These are phyloP conservation scores for Leishmania tarentolae DNA, from an alignment of 208 protist genomes.

Conservation along the genomic window DNA sequence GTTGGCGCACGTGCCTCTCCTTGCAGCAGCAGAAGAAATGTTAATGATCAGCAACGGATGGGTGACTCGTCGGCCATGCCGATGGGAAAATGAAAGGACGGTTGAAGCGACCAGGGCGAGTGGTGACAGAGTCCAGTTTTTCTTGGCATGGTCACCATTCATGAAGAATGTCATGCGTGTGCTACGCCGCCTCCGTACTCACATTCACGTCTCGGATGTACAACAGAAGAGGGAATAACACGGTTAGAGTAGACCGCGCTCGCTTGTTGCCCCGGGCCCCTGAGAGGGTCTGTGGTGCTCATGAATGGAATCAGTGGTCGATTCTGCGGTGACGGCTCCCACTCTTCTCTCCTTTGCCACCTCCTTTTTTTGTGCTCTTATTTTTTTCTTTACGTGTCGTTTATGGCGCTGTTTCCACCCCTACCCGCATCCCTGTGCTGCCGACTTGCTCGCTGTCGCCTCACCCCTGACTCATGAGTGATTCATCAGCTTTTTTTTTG, in stretches of 20 bases:
- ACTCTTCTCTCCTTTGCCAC: not conserved
- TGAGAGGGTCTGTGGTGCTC: not conserved
- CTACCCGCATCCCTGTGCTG: not conserved
- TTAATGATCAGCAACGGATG: not conserved
- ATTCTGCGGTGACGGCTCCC: not conserved
- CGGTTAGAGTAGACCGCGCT: not conserved
- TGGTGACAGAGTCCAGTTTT: not conserved
- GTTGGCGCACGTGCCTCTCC: not conserved
- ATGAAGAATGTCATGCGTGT: not conserved
- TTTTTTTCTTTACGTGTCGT: constrained; percentile 9
- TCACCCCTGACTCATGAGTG: not conserved
- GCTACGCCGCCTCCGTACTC: not conserved
- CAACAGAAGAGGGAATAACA: not conserved
- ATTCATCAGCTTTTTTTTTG: not conserved
- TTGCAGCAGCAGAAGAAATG: not conserved
- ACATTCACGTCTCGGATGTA: not conserved
- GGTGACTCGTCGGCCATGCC: not conserved
- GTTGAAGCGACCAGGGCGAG: not conserved
- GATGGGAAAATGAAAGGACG: not conserved
- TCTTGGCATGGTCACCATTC: not conserved
- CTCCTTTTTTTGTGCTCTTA: not conserved
- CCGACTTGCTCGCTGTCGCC: not conserved
- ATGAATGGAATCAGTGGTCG: not conserved
- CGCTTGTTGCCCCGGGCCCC: not conserved
- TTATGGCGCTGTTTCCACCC: not conserved